These are phyloP conservation scores for Mitragyna speciosa DNA, from an alignment of 257 asterid species.

Conservation along the genomic window DNA sequence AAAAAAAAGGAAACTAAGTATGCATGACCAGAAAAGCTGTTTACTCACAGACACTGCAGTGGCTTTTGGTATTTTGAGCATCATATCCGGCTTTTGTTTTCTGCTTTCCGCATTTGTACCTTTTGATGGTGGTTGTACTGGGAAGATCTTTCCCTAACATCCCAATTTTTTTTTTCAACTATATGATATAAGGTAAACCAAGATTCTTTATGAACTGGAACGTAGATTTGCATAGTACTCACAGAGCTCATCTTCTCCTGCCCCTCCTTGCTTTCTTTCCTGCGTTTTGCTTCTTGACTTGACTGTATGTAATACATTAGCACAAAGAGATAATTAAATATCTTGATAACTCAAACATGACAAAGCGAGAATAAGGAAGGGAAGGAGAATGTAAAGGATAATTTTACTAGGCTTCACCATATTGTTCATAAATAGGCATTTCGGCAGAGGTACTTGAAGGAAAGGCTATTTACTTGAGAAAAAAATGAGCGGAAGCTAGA, in stretches of 20 bases:
- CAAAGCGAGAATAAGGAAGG: slow-evolving; percentile 1
- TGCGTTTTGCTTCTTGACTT: slow-evolving; percentile 5
- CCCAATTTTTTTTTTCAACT: neutral
- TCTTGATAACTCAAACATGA: neutral
- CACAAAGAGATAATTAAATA: neutral
- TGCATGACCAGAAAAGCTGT: neutral
- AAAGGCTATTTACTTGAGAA: no score
- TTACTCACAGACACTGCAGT: slow-evolving; percentile 6
- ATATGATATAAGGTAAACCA: neutral
- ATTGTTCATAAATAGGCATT: no score
- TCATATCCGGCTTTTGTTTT: neutral
- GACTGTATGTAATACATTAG: neutral
- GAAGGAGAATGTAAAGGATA: neutral
- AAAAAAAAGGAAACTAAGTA: neutral
- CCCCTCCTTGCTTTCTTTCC: neutral
- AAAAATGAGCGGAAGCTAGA: no score
- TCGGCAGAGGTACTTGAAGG: neutral
- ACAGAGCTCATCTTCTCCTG: slow-evolving; percentile 12
- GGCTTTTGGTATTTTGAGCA: slow-evolving; percentile 11
- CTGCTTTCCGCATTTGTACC: neutral
- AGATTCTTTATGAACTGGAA: neutral
- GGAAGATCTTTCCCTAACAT: slow-evolving; percentile 5
- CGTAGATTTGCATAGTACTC: slow-evolving; percentile 9
- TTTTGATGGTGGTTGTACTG: neutral
- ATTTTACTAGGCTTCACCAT: no score